phyloP scores from a whole-genome alignment of 2,329 filamentous ascomycete genomes.

The Pseudofabraea citricarpa region DNA sequence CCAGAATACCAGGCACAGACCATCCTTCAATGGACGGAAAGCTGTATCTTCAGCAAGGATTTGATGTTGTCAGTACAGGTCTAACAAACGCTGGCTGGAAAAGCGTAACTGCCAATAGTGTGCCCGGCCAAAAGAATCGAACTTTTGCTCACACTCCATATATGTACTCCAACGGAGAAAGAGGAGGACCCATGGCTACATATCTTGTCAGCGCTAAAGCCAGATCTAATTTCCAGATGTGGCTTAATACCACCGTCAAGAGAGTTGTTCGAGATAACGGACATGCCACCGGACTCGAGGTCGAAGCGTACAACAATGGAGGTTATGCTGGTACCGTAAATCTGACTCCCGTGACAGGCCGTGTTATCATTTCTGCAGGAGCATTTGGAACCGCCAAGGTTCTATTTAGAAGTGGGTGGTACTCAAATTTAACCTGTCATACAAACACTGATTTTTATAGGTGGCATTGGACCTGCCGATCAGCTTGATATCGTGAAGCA shows the following conservation, averaged over 20 bases:
- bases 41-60: constrained; percentile 63
- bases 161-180: constrained; percentile 63
- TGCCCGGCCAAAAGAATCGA: constrained; percentile 58
- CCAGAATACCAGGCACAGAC: constrained; percentile 65
- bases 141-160: constrained; percentile 60
- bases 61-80: constrained; percentile 55
- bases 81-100: constrained; percentile 58
- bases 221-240: constrained; percentile 61
- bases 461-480: constrained; percentile 50
- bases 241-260: constrained; percentile 61
- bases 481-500: constrained; percentile 43
- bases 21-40: constrained; percentile 61
- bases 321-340: constrained; percentile 57
- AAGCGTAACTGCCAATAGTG: constrained; percentile 52
- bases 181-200: constrained; percentile 65
- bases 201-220: constrained; percentile 60
- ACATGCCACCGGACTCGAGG: constrained; percentile 61
- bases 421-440: no score
- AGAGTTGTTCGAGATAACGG: constrained; percentile 60
- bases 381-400: constrained; percentile 67
- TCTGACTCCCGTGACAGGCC: constrained; percentile 52
- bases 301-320: constrained; percentile 48
- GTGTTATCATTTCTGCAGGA: constrained; percentile 64
- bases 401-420: constrained; percentile 52
- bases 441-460: constrained; percentile 53